Evolutionary conservation across 2,329 filamentous ascomycete genomes (phyloP).

Genomic region (Alternaria brassicicola): DNA sequence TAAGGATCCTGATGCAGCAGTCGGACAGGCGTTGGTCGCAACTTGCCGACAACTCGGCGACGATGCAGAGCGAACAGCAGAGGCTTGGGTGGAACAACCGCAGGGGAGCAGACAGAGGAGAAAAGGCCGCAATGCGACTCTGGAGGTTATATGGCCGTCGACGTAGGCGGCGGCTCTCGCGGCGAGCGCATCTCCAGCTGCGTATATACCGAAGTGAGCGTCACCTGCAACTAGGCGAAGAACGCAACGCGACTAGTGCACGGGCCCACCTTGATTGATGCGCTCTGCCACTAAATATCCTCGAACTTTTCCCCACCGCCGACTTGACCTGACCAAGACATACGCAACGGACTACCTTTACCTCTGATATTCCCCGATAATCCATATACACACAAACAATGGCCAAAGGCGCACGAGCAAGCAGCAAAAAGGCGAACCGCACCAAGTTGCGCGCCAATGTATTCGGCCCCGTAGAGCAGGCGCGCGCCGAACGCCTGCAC

Average conservation of each 20-base stretch:
- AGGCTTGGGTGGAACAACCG: not conserved
- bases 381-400: constrained; percentile 59
- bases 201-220: constrained; percentile 33
- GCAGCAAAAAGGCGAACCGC: constrained; percentile 82
- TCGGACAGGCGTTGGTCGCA: constrained; percentile 23
- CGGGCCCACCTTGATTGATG: constrained; percentile 17
- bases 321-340: constrained; percentile 2
- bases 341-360: constrained; percentile 5
- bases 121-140: constrained; percentile 1
- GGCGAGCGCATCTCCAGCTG: constrained; percentile 25
- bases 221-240: constrained; percentile 27
- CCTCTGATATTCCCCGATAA: constrained; percentile 7
- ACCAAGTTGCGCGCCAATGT: constrained; percentile 77
- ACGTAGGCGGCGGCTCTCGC: constrained; percentile 33
- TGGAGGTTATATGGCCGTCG: constrained; percentile 17
- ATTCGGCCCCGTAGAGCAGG: constrained; percentile 81
- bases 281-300: constrained; percentile 32
- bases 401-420: constrained; percentile 87
- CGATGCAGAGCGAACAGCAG: constrained; percentile 6
- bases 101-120: not conserved
- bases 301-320: constrained; percentile 16
- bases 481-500: constrained; percentile 80
- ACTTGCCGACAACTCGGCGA: constrained; percentile 18
- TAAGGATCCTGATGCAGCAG: constrained; percentile 10
- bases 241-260: constrained; percentile 27